phyloP scores from a whole-genome alignment of 345 rosid genomes.

The Melaleuca quinquenervia region DNA sequence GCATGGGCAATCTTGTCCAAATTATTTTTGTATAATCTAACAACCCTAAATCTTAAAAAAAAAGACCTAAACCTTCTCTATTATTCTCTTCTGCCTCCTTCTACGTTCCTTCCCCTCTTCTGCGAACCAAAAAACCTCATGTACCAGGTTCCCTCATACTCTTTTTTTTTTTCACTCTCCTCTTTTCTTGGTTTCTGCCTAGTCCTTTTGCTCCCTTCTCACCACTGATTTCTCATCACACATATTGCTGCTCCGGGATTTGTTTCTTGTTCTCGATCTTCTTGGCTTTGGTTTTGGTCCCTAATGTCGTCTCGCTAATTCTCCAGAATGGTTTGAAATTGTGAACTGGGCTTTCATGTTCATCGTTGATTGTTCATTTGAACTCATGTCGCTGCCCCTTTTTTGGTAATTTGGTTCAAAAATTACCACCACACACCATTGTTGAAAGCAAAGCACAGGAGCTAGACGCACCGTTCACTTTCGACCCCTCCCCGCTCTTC shows the following conservation, averaged over 20 bases:
- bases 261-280: neutral
- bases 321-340: neutral
- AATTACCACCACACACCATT: neutral
- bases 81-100: too few species aligned
- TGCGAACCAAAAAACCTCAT: too few species aligned
- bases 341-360: neutral
- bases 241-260: neutral
- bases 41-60: too few species aligned
- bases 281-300: neutral
- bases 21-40: too few species aligned
- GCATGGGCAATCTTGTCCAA: too few species aligned
- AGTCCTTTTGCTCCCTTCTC: neutral
- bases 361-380: neutral
- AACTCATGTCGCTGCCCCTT: neutral
- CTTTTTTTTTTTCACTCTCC: too few species aligned
- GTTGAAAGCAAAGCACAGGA: too few species aligned
- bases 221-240: neutral
- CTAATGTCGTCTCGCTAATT: neutral
- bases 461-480: too few species aligned
- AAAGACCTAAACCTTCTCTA: too few species aligned
- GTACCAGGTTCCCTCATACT: conserved; percentile 52
- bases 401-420: neutral
- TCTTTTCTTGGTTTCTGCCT: neutral
- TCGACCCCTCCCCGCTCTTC: too few species aligned
- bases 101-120: too few species aligned